Conservation (phyloP, 2,329 filamentous ascomycete species). For the Lizonia empirigonia region DNA sequence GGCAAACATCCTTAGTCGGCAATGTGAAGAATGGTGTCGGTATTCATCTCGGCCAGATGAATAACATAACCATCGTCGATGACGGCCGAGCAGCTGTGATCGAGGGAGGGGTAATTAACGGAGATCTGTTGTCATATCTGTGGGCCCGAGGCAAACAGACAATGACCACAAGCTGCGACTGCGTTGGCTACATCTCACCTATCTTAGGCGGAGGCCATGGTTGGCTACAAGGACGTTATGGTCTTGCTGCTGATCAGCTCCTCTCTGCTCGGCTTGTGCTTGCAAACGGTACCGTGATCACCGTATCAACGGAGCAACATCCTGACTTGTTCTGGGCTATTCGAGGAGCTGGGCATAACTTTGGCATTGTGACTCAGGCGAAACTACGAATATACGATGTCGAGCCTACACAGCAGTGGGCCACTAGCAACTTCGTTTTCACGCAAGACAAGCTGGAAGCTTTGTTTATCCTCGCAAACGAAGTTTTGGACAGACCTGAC, state of each 20-base stretch:
- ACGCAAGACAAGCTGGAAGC: constrained; percentile 2
- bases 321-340: constrained; percentile 49
- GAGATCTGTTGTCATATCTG: constrained; percentile 32
- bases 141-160: constrained; percentile 36
- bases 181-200: constrained; percentile 60
- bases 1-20: constrained; percentile 31
- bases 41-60: constrained; percentile 1
- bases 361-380: constrained; percentile 39
- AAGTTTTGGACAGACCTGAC: background rate
- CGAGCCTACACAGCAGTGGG: constrained; percentile 1
- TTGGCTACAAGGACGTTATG: constrained; percentile 57
- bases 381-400: constrained; percentile 28
- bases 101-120: constrained; percentile 32
- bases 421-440: background rate
- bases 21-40: constrained; percentile 22
- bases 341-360: constrained; percentile 45
- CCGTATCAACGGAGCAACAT: constrained; percentile 39
- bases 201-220: constrained; percentile 65
- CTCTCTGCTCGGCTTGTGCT: constrained; percentile 46
- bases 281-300: constrained; percentile 40
- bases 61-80: background rate
- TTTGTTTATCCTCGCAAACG: background rate
- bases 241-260: constrained; percentile 33
- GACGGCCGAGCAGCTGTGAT: constrained; percentile 13
- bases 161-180: constrained; percentile 29